phyloP scores from a whole-genome alignment of 352 stramenopile species.

The Elongisporangium anandrum region DNA sequence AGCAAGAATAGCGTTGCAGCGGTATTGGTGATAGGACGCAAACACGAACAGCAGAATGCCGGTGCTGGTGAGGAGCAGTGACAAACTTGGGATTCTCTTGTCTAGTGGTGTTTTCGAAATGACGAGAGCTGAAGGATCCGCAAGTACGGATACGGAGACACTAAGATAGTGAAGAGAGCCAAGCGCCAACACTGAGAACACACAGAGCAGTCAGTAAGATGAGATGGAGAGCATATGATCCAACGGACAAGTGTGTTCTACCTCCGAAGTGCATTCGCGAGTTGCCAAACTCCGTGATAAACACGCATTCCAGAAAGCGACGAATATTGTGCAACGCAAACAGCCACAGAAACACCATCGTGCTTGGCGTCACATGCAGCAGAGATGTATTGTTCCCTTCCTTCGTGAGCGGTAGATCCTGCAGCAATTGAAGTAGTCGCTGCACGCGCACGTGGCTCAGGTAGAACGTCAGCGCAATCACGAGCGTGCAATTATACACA shows the following conservation, averaged over 20 bases:
- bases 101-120: not conserved
- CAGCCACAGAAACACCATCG: slow-evolving; percentile 35
- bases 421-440: slow-evolving; percentile 23
- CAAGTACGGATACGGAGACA: slow-evolving; percentile 41
- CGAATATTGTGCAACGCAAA: slow-evolving; percentile 50
- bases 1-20: slow-evolving; percentile 53
- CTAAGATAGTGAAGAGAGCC: slow-evolving; percentile 58
- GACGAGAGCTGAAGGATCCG: slow-evolving; percentile 13
- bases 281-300: slow-evolving; percentile 64
- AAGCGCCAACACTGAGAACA: slow-evolving; percentile 30
- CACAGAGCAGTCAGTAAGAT: not conserved
- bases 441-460: slow-evolving; percentile 26
- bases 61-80: not conserved
- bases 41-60: slow-evolving; percentile 36
- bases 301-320: slow-evolving; percentile 50
- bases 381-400: not conserved
- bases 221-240: not conserved
- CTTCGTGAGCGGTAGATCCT: slow-evolving; percentile 7
- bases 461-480: slow-evolving; percentile 23
- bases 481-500: slow-evolving; percentile 34
- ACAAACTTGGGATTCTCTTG: not conserved
- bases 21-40: slow-evolving; percentile 51
- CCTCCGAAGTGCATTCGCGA: slow-evolving; percentile 49
- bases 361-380: not conserved
- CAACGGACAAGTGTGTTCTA: not conserved